phyloP scores from a whole-genome alignment of 202 grass and related monocot species.

The Setaria italica region DNA sequence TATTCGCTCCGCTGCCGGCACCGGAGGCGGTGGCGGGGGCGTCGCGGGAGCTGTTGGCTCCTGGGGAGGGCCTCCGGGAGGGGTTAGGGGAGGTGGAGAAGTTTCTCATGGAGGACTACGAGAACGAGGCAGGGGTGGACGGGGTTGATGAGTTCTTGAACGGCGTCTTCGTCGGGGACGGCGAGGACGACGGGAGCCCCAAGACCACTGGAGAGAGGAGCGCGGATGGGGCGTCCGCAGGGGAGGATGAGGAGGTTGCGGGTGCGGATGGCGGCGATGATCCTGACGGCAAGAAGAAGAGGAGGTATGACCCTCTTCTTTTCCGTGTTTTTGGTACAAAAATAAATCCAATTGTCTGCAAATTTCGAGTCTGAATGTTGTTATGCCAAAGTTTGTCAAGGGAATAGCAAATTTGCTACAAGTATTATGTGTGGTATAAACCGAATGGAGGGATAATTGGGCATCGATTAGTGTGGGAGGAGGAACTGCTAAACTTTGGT shows the following conservation, averaged over 20 bases:
- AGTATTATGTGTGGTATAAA: neutral
- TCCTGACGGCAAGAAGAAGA: slow-evolving; percentile 49
- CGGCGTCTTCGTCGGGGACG: slow-evolving; percentile 42
- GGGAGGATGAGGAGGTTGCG: slow-evolving; percentile 38
- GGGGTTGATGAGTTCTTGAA: slow-evolving; percentile 61
- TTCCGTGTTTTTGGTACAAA: neutral
- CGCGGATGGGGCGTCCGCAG: slow-evolving; percentile 34
- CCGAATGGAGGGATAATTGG: neutral
- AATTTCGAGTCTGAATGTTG: neutral
- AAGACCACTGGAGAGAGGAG: slow-evolving; percentile 28
- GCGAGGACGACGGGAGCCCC: slow-evolving; percentile 23
- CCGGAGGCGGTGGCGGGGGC: slow-evolving; percentile 24
- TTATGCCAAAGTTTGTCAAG: neutral
- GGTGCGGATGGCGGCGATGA: slow-evolving; percentile 47
- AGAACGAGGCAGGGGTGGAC: slow-evolving; percentile 20
- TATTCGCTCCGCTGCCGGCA: neutral
- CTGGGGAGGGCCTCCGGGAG: slow-evolving; percentile 12
- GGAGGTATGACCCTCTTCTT: slow-evolving; percentile 39
- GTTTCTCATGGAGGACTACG: slow-evolving; percentile 71
- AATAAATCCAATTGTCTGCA: neutral
- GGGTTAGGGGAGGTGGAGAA: slow-evolving; percentile 64
- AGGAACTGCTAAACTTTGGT: neutral
- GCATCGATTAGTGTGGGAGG: neutral
- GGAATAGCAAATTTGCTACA: neutral
- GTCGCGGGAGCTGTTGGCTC: slow-evolving; percentile 17